Evolutionary conservation across 2,329 filamentous ascomycete genomes (phyloP).

Genomic region (Microsporum ferrugineum): DNA sequence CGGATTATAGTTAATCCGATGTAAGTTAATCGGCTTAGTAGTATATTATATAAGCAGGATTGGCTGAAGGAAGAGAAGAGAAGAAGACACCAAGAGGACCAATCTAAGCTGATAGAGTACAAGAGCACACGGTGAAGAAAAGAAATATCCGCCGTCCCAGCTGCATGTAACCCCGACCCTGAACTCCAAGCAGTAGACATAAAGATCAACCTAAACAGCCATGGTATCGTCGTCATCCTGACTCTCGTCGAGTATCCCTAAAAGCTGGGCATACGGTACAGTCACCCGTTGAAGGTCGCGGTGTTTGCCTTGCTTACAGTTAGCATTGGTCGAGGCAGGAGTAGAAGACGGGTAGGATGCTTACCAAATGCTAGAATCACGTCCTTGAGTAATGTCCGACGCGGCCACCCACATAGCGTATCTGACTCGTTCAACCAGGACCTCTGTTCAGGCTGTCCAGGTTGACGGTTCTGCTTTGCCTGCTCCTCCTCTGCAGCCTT

Average conservation of each 20-base stretch:
- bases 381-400: slow-evolving; percentile 75
- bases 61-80: background rate
- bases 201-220: slow-evolving; percentile 6
- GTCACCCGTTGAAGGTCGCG: slow-evolving; percentile 86
- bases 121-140: background rate
- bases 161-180: background rate
- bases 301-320: slow-evolving; percentile 62
- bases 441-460: slow-evolving; percentile 26
- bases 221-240: slow-evolving; percentile 13
- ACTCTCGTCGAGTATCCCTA: slow-evolving; percentile 44
- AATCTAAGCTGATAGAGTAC: background rate
- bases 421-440: slow-evolving; percentile 58
- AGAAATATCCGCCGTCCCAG: background rate
- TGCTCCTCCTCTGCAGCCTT: slow-evolving; percentile 40
- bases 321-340: slow-evolving; percentile 20
- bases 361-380: slow-evolving; percentile 86
- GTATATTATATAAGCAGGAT: background rate
- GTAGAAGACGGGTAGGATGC: slow-evolving; percentile 25
- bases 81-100: background rate
- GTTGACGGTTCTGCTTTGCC: slow-evolving; percentile 3
- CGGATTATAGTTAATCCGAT: background rate
- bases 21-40: background rate
- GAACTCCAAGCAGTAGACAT: slow-evolving; percentile 1
- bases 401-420: slow-evolving; percentile 79
- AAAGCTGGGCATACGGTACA: slow-evolving; percentile 83